These are phyloP conservation scores for Penicillium sp. DNA, from an alignment of 2,329 filamentous ascomycete genomes.

Conservation along the genomic window DNA sequence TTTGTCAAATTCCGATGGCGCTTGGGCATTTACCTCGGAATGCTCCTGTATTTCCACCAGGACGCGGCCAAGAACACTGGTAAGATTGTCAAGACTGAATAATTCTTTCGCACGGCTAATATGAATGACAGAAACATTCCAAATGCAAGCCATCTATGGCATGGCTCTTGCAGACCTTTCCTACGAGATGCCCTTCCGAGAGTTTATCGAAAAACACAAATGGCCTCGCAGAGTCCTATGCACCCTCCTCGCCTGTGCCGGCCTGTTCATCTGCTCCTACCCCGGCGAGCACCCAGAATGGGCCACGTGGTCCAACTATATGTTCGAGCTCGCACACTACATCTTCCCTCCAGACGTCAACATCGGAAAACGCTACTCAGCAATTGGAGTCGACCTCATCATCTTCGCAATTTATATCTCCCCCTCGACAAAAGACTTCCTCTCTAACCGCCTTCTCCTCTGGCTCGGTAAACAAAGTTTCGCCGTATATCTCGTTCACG, in stretches of 20 bases:
- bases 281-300: constrained; percentile 54
- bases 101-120: not conserved
- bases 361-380: constrained; percentile 48
- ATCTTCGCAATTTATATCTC: constrained; percentile 54
- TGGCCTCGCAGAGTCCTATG: constrained; percentile 42
- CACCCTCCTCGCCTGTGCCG: constrained; percentile 40
- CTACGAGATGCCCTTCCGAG: constrained; percentile 48
- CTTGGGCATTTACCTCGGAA: constrained; percentile 46
- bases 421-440: constrained; percentile 48
- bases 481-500: constrained; percentile 57
- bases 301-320: constrained; percentile 50
- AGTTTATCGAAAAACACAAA: constrained; percentile 46
- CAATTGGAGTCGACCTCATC: constrained; percentile 51
- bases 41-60: constrained; percentile 53
- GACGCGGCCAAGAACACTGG: constrained; percentile 47
- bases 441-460: constrained; percentile 53
- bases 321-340: constrained; percentile 43
- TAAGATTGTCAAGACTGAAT: constrained; percentile 30
- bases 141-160: constrained; percentile 53
- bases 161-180: constrained; percentile 54
- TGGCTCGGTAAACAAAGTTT: constrained; percentile 58
- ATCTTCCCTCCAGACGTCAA: constrained; percentile 50
- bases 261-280: constrained; percentile 51
- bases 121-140: constrained; percentile 51
- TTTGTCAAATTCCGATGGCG: constrained; percentile 51